phyloP scores from a whole-genome alignment of 306 rosid genomes.

The Glycine tomentella region DNA sequence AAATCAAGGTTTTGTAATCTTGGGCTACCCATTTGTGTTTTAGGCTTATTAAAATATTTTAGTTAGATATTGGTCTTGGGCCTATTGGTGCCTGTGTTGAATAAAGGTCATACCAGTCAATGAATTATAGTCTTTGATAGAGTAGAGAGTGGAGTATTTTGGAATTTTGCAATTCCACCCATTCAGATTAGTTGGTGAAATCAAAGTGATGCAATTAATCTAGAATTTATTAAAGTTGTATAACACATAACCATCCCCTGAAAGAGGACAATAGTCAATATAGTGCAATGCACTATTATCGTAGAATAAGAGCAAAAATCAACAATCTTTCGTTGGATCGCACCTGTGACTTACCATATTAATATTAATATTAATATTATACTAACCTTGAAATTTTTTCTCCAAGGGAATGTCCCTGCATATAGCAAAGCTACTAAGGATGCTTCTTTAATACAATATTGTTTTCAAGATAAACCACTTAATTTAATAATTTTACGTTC shows the following conservation, averaged over 20 bases:
- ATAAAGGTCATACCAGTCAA: no score
- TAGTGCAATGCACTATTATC: neutral
- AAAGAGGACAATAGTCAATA: neutral
- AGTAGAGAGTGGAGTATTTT: no score
- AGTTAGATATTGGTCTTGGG: no score
- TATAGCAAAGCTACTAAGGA: neutral
- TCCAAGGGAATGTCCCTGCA: neutral
- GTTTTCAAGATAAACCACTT: conserved; percentile 1
- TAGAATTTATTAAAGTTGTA: neutral
- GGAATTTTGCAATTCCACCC: neutral
- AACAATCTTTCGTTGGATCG: neutral
- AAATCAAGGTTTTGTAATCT: neutral
- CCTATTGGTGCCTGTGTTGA: no score
- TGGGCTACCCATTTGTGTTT: neutral
- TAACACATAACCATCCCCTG: neutral
- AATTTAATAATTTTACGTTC: conserved; percentile 4
- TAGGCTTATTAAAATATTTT: neutral
- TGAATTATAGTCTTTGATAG: no score
- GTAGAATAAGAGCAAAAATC: neutral
- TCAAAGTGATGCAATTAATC: neutral
- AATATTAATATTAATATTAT: neutral
- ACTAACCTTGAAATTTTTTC: neutral
- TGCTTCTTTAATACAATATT: neutral
- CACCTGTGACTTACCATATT: neutral
- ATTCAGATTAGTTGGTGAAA: neutral